Evolutionary conservation across 2,329 filamentous ascomycete genomes (phyloP), one percentile per base, ranked within the genome.

Genomic region (Aureobasidium namibiae): DNA sequence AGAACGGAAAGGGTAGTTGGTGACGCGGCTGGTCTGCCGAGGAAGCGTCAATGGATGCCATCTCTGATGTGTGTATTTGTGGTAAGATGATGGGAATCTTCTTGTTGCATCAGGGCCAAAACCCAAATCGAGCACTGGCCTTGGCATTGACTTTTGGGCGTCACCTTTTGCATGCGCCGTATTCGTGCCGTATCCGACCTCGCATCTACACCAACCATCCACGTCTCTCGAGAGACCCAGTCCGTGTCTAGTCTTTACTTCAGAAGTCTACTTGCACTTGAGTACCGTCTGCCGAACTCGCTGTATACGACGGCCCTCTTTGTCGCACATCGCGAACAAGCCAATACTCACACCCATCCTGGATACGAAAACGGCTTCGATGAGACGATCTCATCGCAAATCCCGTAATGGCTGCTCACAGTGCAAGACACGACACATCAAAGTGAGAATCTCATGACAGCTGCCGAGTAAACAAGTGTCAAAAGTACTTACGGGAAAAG

Each of bases 1-100:
- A 78, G 73, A 91, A 87, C 65, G 87, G 81, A 34, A 78, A 73
- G 38, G 87, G 87, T 63, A 89, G 7, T 10, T 41, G 26, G 10
- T 58, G 54, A n/a, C 29, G 54, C n/a, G 23, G 10, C 33, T 49
- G 42, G 2, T n/a, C 54, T 11, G 54, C 48, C 21, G 42, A 29
- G 14, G 24, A 9, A 8, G 7, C 4, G 6, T 56, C 52, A 5
- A 18, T 38, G 2, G 23, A 33, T 42, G 38, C 29, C 38, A 39
- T 44, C 9, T 42, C n/a, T 31, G 29, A 31, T 31, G 29, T 31
- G 29, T 31, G 5, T 10, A 31, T 5, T 23, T 21, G 4, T 29
- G 8, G 4, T 21, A 4, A 29, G 6, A 31, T 14, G 16, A 18
- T 21, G 23, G 42, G 26, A 45, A 45, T 45, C 13, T 31, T 45